phyloP scores from a whole-genome alignment of 2,329 filamentous ascomycete genomes.

The Alternaria arbusti region DNA sequence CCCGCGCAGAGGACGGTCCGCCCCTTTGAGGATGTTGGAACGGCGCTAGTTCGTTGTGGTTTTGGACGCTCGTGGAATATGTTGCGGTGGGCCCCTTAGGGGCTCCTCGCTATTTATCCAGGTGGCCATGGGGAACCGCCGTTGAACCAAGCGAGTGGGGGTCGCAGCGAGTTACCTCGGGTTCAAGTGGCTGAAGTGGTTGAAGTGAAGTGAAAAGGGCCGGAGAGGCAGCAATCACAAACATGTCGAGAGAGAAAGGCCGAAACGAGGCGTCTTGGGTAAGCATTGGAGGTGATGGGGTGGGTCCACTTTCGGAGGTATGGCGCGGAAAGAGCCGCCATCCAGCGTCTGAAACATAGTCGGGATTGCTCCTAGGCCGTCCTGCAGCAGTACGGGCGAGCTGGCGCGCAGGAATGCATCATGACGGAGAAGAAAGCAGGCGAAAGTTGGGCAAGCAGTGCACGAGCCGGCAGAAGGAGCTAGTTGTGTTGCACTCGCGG shows the following conservation, averaged over 20 bases:
- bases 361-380: neutral
- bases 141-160: neutral
- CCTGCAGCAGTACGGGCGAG: neutral
- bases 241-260: neutral
- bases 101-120: neutral
- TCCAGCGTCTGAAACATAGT: slow-evolving; percentile 8
- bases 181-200: neutral
- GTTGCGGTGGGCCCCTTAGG: neutral
- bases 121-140: slow-evolving; percentile 1
- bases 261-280: neutral
- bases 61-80: slow-evolving; percentile 1
- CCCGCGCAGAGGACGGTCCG: neutral
- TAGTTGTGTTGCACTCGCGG: slow-evolving; percentile 5
- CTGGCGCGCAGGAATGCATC: neutral
- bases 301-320: slow-evolving; percentile 16
- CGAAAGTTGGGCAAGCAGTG: slow-evolving; percentile 2
- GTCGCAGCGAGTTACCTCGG: neutral
- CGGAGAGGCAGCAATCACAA: neutral
- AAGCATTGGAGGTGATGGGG: slow-evolving; percentile 4
- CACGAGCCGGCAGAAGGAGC: slow-evolving; percentile 10
- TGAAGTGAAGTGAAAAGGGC: neutral
- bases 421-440: neutral
- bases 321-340: slow-evolving; percentile 19
- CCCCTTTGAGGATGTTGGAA: neutral
- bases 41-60: neutral